These are phyloP conservation scores for Alnus rubra DNA, from an alignment of 306 rosid species.

Conservation along the genomic window DNA sequence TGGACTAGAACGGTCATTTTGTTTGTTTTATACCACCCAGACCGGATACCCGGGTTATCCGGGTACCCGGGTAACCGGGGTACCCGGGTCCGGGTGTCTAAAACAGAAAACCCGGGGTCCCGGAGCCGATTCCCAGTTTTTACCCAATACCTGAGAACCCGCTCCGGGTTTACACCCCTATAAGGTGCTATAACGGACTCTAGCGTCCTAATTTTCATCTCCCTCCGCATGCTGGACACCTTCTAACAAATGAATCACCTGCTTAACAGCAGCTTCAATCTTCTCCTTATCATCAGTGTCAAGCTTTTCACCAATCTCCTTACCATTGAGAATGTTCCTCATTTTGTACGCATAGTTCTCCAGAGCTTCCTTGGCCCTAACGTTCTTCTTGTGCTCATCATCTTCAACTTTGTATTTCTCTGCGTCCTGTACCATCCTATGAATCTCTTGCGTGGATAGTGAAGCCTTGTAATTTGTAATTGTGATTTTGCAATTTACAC, in stretches of 20 bases:
- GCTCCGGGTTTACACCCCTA: too few relatives aligned
- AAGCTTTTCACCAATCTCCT: conserved; percentile 16
- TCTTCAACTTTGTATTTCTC: conserved; percentile 23
- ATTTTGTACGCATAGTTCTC: conserved; percentile 15
- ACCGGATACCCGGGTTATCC: too few relatives aligned
- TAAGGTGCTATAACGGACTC: background rate
- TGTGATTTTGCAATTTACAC: conserved; percentile 11
- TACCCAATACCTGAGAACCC: too few relatives aligned
- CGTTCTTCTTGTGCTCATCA: conserved; percentile 25
- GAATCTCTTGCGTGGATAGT: conserved; percentile 13
- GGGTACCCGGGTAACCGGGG: too few relatives aligned
- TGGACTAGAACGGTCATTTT: too few relatives aligned
- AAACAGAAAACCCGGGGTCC: too few relatives aligned
- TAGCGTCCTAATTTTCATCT: background rate
- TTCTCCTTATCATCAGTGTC: background rate
- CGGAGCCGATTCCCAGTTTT: too few relatives aligned
- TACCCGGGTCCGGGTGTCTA: too few relatives aligned
- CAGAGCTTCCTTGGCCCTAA: conserved; percentile 17
- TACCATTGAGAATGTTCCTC: conserved; percentile 19
- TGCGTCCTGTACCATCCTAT: conserved; percentile 11
- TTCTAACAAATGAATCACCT: conserved; percentile 19
- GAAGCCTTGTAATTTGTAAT: conserved; percentile 23
- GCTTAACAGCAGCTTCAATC: conserved; percentile 18
- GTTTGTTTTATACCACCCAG: too few relatives aligned
- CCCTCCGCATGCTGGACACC: conserved; percentile 4